Percentiles rank a stretch among this genome's conserved stretches.
These are phyloP conservation scores for Uncinocarpus reesii DNA, from an alignment of 2,329 filamentous ascomycete genomes.

Conservation along the genomic window DNA sequence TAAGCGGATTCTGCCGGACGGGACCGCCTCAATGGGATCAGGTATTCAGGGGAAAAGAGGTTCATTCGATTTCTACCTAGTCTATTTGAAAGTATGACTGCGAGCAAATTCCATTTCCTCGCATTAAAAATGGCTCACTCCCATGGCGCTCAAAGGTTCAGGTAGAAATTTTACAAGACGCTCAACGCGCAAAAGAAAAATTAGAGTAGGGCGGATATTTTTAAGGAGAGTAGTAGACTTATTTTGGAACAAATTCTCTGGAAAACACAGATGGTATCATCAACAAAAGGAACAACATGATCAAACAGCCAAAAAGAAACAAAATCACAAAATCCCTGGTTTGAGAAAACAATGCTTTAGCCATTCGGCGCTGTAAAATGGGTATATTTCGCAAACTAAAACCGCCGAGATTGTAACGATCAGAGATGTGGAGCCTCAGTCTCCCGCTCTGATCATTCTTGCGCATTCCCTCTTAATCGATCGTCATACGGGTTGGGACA, in stretches of 20 bases:
- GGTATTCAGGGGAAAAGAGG: no score
- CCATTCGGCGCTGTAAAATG: conserved; percentile 1
- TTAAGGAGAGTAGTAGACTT: neutral
- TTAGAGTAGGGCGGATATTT: neutral
- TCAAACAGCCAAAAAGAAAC: neutral
- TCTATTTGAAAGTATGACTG: no score
- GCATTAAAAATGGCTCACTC: no score
- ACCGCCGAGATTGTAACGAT: conserved; percentile 5
- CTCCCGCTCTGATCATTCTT: neutral
- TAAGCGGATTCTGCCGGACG: conserved; percentile 1
- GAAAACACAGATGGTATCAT: conserved; percentile 7
- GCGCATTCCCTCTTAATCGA: conserved; percentile 27
- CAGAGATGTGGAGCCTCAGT: neutral
- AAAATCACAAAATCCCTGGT: conserved; percentile 1
- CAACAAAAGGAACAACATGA: neutral
- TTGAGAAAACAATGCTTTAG: neutral
- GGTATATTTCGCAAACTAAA: conserved; percentile 12
- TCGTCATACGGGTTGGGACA: conserved; percentile 38
- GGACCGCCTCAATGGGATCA: neutral
- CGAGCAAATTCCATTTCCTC: no score
- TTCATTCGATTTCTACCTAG: no score
- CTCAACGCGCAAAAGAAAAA: neutral
- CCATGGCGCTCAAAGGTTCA: no score
- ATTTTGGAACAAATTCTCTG: neutral
- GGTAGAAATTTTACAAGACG: neutral